Evolutionary conservation across 2,329 filamentous ascomycete species (phyloP).

Genomic region (Neonectria neomacrospora): DNA sequence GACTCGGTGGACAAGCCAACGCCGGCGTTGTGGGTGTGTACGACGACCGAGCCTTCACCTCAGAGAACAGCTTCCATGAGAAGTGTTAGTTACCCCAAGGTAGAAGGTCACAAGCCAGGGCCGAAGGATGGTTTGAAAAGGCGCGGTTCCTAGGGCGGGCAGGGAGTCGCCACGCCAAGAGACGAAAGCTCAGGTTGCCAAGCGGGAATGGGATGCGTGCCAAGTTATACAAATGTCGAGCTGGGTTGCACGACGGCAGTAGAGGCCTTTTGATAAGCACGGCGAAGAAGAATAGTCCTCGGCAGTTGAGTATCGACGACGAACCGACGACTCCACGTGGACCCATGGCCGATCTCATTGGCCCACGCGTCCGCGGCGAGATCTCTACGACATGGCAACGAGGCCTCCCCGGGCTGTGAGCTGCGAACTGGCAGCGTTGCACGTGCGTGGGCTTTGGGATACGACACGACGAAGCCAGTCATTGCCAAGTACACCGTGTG

Average conservation of each 20-base stretch:
- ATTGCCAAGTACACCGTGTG: neutral
- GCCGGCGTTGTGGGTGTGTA: neutral
- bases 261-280: neutral
- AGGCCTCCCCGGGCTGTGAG: neutral
- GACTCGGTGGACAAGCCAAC: neutral
- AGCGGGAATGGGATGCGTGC: neutral
- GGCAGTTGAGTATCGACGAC: neutral
- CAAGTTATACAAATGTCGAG: neutral
- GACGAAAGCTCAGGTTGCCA: neutral
- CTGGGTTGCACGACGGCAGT: neutral
- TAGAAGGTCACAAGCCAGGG: neutral
- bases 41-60: too few relatives aligned
- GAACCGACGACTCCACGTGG: constrained; percentile 25
- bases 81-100: neutral
- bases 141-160: neutral
- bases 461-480: neutral
- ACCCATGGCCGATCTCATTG: constrained; percentile 5
- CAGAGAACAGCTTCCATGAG: neutral
- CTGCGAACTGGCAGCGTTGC: neutral
- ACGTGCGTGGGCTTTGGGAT: neutral
- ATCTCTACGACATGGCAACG: constrained; percentile 10
- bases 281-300: neutral
- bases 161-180: neutral
- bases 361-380: neutral
- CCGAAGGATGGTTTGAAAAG: neutral